Conservation (phyloP, 106 monocot species). For the Posidonia australis region DNA sequence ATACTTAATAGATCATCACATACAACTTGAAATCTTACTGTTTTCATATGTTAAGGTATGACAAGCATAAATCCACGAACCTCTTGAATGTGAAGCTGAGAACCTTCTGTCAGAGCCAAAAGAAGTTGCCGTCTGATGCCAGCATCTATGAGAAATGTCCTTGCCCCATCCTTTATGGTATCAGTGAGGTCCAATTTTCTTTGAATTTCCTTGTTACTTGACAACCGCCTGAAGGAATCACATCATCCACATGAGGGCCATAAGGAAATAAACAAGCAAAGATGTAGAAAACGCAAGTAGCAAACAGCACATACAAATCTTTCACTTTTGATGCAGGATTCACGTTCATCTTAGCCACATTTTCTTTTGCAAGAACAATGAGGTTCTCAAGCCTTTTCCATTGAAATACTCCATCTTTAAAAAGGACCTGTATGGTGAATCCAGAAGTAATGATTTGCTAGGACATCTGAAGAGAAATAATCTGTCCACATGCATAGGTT, state of each 20-base stretch:
- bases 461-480: background rate
- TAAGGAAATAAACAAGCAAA: background rate
- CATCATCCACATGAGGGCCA: background rate
- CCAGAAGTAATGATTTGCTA: background rate
- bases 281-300: background rate
- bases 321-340: slow-evolving; percentile 70
- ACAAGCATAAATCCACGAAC: slow-evolving; percentile 13
- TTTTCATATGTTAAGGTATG: too few species aligned
- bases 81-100: slow-evolving; percentile 94
- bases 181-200: slow-evolving; percentile 88
- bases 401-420: slow-evolving; percentile 96
- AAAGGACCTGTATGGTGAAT: slow-evolving; percentile 46
- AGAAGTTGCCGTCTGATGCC: slow-evolving; percentile 81
- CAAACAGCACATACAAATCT: slow-evolving; percentile 28
- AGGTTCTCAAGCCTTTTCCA: slow-evolving; percentile 99
- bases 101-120: slow-evolving; percentile 92
- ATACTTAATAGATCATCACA: too few species aligned
- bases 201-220: slow-evolving; percentile 29
- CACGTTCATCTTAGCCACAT: slow-evolving; percentile 76
- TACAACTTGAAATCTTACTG: too few species aligned
- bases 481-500: too few species aligned
- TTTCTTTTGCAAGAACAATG: slow-evolving; percentile 92
- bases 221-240: slow-evolving; percentile 23
- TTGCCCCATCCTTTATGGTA: slow-evolving; percentile 97
- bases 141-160: slow-evolving; percentile 73